Evolutionary conservation across 2,329 filamentous ascomycete species (phyloP).

Genomic region (Sporothrix euskadiensis): DNA sequence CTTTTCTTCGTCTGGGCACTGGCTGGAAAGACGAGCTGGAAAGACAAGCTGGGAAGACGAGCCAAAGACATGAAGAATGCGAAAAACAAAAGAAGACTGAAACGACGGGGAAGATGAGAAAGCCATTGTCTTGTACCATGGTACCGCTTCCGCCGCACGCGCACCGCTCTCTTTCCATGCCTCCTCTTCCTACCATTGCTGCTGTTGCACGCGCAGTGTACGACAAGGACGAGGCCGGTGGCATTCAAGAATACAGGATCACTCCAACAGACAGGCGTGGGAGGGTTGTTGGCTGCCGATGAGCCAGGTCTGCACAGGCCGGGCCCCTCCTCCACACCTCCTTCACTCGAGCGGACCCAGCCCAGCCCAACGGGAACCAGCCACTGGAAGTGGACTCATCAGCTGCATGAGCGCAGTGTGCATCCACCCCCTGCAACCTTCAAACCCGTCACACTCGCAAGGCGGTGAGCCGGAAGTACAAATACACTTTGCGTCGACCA

Average conservation of each 20-base stretch:
- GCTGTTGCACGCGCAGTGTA: background rate
- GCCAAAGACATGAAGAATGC: background rate
- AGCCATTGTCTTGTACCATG: background rate
- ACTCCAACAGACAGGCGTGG: conserved; percentile 21
- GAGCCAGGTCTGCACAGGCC: conserved; percentile 15
- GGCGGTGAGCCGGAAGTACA: conserved; percentile 28
- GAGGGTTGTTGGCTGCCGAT: conserved; percentile 23
- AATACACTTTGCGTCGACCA: background rate
- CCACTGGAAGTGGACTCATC: conserved; percentile 25
- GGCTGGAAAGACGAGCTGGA: too few species aligned
- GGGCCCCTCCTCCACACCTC: conserved; percentile 24
- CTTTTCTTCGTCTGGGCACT: background rate
- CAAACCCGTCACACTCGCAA: conserved; percentile 24
- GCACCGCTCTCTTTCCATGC: background rate
- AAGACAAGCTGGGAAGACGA: background rate
- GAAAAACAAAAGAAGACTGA: background rate
- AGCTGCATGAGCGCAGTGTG: conserved; percentile 14
- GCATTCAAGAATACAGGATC: background rate
- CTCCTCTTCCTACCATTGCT: too few species aligned
- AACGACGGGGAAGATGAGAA: background rate
- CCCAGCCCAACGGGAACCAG: conserved; percentile 31
- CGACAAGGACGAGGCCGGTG: background rate
- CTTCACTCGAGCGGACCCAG: conserved; percentile 26
- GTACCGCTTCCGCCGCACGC: conserved; percentile 16
- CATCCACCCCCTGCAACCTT: conserved; percentile 12